Evolutionary conservation across 768 basidiomycete species (phyloP).

Genomic region (Mycena belliarum): DNA sequence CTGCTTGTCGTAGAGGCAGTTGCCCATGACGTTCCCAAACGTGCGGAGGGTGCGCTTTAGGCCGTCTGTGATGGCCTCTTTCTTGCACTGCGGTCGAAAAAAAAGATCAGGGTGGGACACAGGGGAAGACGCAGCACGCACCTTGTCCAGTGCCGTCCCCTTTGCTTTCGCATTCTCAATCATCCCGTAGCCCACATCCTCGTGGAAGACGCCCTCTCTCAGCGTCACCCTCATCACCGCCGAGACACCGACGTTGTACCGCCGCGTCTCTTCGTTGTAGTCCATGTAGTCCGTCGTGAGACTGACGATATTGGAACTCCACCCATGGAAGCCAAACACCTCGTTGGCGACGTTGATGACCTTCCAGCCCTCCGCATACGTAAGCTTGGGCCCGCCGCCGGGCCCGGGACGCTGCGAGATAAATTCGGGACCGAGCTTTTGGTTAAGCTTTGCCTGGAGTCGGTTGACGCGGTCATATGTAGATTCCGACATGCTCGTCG

Average conservation of each 20-base stretch:
- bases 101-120: background rate
- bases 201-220: constrained; percentile 85
- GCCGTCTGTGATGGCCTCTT: constrained; percentile 95
- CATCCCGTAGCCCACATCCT: constrained; percentile 91
- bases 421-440: constrained; percentile 92
- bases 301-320: constrained; percentile 80
- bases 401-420: constrained; percentile 89
- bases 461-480: constrained; percentile 66
- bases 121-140: constrained; percentile 35
- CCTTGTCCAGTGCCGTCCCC: constrained; percentile 89
- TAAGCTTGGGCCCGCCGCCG: constrained; percentile 83
- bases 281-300: constrained; percentile 82
- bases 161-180: constrained; percentile 86
- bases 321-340: constrained; percentile 97
- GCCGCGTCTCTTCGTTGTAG: constrained; percentile 61
- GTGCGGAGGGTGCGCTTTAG: constrained; percentile 88
- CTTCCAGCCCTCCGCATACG: constrained; percentile 97
- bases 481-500: constrained; percentile 55
- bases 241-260: constrained; percentile 75
- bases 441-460: constrained; percentile 80
- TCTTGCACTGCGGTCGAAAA: constrained; percentile 74
- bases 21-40: constrained; percentile 94
- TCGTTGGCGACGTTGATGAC: constrained; percentile 98
- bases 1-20: constrained; percentile 95
- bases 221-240: constrained; percentile 88